Conservation (phyloP, 805 yeast species). For the Starmerella stigmatis region DNA sequence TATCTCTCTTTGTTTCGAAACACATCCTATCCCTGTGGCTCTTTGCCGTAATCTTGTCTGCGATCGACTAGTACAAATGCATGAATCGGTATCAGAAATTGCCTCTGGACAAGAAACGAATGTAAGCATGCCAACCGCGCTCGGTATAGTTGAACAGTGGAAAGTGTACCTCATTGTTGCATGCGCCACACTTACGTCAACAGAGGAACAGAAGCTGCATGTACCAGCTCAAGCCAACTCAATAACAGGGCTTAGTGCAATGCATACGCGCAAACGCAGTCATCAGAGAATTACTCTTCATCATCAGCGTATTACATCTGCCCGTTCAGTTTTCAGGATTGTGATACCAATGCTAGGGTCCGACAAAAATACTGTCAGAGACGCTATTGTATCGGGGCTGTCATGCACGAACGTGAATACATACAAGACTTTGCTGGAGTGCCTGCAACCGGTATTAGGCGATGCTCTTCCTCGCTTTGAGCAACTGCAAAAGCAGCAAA, state of each 20-base stretch:
- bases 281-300: conserved; percentile 73
- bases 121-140: conserved; percentile 17
- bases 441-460: conserved; percentile 50
- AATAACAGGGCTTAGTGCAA: conserved; percentile 1
- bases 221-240: conserved; percentile 36
- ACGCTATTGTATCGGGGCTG: conserved; percentile 80
- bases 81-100: conserved; percentile 30
- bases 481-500: conserved; percentile 10
- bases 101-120: conserved; percentile 24
- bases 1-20: conserved; percentile 57
- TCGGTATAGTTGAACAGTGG: conserved; percentile 68
- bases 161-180: conserved; percentile 80
- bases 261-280: conserved; percentile 63
- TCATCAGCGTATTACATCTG: conserved; percentile 86
- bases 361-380: conserved; percentile 58
- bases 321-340: conserved; percentile 77
- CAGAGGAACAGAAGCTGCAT: conserved; percentile 71
- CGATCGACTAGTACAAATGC: conserved; percentile 72
- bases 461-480: conserved; percentile 34
- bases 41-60: conserved; percentile 85
- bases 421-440: conserved; percentile 69
- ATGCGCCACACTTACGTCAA: conserved; percentile 80
- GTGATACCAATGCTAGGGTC: conserved; percentile 71
- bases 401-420: conserved; percentile 86
- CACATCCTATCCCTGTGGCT: conserved; percentile 89